Evolutionary conservation across 2,329 filamentous ascomycete genomes (phyloP), one percentile per base, ranked within the genome.

Genomic region (Fusarium pseudonygamai): DNA sequence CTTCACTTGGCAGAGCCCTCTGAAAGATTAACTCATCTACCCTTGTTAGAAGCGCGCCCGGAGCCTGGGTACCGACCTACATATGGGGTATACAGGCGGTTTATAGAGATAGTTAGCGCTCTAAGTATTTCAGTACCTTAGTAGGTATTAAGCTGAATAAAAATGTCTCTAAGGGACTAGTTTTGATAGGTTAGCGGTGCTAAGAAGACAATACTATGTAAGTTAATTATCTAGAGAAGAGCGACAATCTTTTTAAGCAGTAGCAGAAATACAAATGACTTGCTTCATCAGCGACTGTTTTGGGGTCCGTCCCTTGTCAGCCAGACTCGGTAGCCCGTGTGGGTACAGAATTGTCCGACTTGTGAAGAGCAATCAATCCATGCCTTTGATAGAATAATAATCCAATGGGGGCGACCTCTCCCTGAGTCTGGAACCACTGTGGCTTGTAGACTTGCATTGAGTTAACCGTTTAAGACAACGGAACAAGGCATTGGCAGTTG

Each of bases 1-100:
- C 61, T 75, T 62, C 39, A 55, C 70, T 75, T 75, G 73, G 73
- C 70, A 64, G 63, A 62, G 43, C 72, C 67, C n/a, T 63, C 60
- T n/a, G 26, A 74, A 74, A 42, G 40, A 55, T 67, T 62, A 50
- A 40, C 30, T 65, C 26, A n/a, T 22, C n/a, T 59, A 72, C 64
- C 72, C 72, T 68, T 61, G 63, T 61, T 57, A 61, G 63, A 53
- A 74, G 50, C 67, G 73, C 64, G 59, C 64, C 61, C 58, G 56
- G 65, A 72, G 73, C 62, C 63, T 75, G 55, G 62, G 64, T 37
- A 52, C 49, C 49, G 28, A 57, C 42, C 64, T 52, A 61, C 42
- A 28, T 32, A 32, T 13, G 30, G 30, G 5, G 32, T 30, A 30
- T 14, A 18, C 43, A 16, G 24, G 13, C 26, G 56, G 46, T 56